Evolutionary conservation across 1,139 yeast species (phyloP).

Genomic region (Blastobotrys proliferans): DNA sequence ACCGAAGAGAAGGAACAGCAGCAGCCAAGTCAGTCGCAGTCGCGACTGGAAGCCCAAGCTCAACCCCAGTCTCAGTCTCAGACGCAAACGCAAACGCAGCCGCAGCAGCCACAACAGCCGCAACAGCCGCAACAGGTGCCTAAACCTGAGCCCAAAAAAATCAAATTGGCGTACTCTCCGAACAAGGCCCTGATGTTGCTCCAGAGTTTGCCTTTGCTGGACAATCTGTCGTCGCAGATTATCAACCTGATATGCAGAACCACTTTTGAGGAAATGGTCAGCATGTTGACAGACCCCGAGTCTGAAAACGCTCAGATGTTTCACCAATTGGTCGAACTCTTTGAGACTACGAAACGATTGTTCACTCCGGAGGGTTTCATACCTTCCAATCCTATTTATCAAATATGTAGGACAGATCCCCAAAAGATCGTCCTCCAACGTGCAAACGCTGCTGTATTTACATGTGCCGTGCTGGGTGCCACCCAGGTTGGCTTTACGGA

Average conservation of each 20-base stretch:
- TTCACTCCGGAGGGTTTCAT: constrained; percentile 30
- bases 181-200: constrained; percentile 46
- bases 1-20: not conserved
- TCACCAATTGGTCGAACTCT: constrained; percentile 64
- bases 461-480: constrained; percentile 78
- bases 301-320: constrained; percentile 71
- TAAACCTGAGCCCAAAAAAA: not conserved
- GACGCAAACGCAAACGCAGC: not conserved
- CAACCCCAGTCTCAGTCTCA: no score
- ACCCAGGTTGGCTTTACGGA: constrained; percentile 84
- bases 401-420: constrained; percentile 9
- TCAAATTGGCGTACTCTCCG: constrained; percentile 7
- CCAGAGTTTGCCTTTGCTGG: constrained; percentile 67
- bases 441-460: constrained; percentile 81
- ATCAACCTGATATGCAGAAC: constrained; percentile 67
- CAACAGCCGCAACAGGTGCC: not conserved
- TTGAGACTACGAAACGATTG: constrained; percentile 49
- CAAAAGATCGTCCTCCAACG: constrained; percentile 55
- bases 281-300: constrained; percentile 67
- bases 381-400: constrained; percentile 18
- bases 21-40: not conserved
- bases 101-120: not conserved
- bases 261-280: constrained; percentile 62
- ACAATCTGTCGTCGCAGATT: constrained; percentile 70
- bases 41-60: not conserved